Evolutionary conservation across 495 filamentous ascomycete species (phyloP).

Genomic region (Talaromyces adpressus): DNA sequence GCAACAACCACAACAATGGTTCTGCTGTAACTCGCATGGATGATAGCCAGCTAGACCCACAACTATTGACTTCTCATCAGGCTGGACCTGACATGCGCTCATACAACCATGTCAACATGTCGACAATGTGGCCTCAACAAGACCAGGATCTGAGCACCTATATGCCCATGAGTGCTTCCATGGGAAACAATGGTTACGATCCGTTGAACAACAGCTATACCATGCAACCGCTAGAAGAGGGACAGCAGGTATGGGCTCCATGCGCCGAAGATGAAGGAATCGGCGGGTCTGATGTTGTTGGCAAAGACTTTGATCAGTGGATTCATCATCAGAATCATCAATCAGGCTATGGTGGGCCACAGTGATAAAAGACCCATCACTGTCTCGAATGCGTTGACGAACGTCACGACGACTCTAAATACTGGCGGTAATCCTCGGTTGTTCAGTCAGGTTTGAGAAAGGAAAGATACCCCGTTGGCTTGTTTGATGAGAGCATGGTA

Average conservation of each 20-base stretch:
- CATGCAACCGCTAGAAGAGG: constrained; percentile 1
- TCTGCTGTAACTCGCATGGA: constrained; percentile 10
- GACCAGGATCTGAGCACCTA: constrained; percentile 1
- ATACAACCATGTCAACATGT: not conserved
- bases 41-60: constrained; percentile 37
- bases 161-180: not conserved
- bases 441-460: not conserved
- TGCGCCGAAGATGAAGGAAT: constrained; percentile 4
- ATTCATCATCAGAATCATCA: not conserved
- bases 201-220: not conserved
- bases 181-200: not conserved
- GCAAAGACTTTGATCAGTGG: constrained; percentile 10
- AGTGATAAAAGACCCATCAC: not conserved
- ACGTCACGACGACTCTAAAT: not conserved
- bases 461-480: not conserved
- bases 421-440: not conserved
- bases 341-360: not conserved
- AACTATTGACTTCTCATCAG: constrained; percentile 27
- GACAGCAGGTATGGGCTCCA: not conserved
- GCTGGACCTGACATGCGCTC: constrained; percentile 7
- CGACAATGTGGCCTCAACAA: not conserved
- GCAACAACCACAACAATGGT: not conserved
- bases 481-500: constrained; percentile 1
- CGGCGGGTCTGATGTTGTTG: not conserved
- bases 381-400: not conserved